Evolutionary conservation across 345 rosid genomes (phyloP).

Genomic region (Xanthoceras sorbifolium): DNA sequence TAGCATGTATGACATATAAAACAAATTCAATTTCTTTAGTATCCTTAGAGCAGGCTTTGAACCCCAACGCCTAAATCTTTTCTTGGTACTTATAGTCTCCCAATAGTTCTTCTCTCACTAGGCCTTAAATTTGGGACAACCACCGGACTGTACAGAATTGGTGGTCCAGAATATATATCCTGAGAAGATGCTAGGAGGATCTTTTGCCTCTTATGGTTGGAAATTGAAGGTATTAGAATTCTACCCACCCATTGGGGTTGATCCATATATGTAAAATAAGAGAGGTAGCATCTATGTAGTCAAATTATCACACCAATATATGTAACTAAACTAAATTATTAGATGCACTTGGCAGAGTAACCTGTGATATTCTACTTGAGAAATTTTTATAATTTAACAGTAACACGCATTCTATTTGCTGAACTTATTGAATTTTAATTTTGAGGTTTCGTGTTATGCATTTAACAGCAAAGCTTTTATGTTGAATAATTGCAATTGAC

Average conservation of each 20-base stretch:
- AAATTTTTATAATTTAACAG: background rate
- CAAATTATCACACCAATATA: background rate
- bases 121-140: background rate
- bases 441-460: conserved; percentile 1
- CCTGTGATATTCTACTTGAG: background rate
- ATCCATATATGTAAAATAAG: background rate
- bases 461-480: background rate
- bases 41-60: background rate
- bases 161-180: too few relatives aligned
- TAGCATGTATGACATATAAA: background rate
- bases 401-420: background rate
- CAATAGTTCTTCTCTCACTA: too few relatives aligned
- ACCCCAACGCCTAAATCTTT: background rate
- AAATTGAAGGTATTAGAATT: background rate
- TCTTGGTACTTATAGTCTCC: background rate
- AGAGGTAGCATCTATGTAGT: background rate
- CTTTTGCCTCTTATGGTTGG: background rate
- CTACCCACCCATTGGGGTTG: background rate
- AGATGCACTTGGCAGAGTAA: background rate
- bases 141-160: background rate
- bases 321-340: background rate
- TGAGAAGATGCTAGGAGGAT: background rate
- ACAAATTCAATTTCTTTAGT: background rate
- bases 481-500: conserved; percentile 20
- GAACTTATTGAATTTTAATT: background rate